Base-by-base conservation (phyloP, 768 basidiomycete genomes). In the Hygrophoropsis aurantiaca region DNA sequence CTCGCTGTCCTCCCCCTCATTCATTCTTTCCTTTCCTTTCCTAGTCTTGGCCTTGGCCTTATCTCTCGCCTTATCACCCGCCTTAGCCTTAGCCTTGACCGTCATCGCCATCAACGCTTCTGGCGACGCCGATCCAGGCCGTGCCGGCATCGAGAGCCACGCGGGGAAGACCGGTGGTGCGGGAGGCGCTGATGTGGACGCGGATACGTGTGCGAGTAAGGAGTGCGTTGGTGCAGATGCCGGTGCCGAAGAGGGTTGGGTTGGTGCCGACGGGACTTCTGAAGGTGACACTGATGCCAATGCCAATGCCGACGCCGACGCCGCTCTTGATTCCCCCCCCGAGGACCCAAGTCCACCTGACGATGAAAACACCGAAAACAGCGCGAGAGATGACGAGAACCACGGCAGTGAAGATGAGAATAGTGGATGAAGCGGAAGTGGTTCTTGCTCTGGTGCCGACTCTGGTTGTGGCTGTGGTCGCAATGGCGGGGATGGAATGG, bases 31-130 rank as follows among this genome's bases (percentile, higher is more conserved):
- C 42, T 44, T 15, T 30, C 37, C 15, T 24, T 21, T 5, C 24
- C 27, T n/a, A 13, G 16, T 41, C 35, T 46, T 24, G 9, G 25
- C 24, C 37, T 46, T 11, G 39, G 38, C 16, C 37, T 45, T 11
- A 37, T 6, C 20, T n/a, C 42, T n/a, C 20, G 21, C 18, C 4
- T 13, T 15, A 43, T 42, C 41, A 43, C 35, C 24, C 26, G 38
- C 43, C 11, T 36, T 16, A 3, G 50, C 44, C 39, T 46, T 30
- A 30, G 27, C 27, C 27, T n/a, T 49, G 9, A 64, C 46, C 40
- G 72, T 68, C 54, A 75, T 68, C 8, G 71, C 67, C 74, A 76
- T 74, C 24, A 75, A 54, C 15, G 66, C 58, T 20, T 65, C 56
- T 2, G 60, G 45, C 8, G 62, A 21, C 13, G 57, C 63, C 26